phyloP scores from a whole-genome alignment of 2,329 filamentous ascomycete genomes.

The Ceratocystis colombiana region DNA sequence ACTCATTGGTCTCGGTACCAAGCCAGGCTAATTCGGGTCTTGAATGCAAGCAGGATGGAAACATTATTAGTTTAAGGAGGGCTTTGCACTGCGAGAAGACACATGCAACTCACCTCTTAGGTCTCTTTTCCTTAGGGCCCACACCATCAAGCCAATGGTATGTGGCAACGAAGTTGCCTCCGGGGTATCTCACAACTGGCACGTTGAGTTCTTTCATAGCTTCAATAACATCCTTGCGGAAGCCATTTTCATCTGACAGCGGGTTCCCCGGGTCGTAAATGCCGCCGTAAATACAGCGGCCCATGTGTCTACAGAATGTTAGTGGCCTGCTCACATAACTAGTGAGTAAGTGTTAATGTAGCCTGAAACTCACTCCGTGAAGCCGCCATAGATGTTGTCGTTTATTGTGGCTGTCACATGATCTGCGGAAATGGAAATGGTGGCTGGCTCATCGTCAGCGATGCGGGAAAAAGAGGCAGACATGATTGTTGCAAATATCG shows the following conservation, averaged over 20 bases:
- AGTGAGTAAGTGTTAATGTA: not conserved
- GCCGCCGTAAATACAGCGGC: conserved; percentile 76
- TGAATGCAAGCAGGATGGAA: not conserved
- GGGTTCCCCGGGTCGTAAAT: conserved; percentile 69
- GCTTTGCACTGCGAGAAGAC: not conserved
- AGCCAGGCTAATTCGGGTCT: conserved; percentile 72
- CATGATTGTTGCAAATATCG: conserved; percentile 32
- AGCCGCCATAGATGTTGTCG: conserved; percentile 72
- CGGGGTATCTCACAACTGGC: conserved; percentile 70
- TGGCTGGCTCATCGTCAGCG: conserved; percentile 47
- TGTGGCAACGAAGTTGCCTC: conserved; percentile 74
- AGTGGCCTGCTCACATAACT: not conserved
- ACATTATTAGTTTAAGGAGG: not conserved
- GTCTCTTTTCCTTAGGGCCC: conserved; percentile 60
- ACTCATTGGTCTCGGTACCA: conserved; percentile 64
- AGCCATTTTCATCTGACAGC: conserved; percentile 64
- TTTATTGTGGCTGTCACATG: conserved; percentile 64
- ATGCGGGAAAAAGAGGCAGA: conserved; percentile 62
- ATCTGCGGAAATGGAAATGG: conserved; percentile 53
- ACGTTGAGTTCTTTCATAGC: conserved; percentile 63
- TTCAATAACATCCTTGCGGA: conserved; percentile 67
- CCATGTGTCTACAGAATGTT: conserved; percentile 57
- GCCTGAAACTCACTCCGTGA: conserved; percentile 56
- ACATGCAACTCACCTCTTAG: conserved; percentile 33
- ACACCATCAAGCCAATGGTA: conserved; percentile 80